Evolutionary conservation across 2,329 filamentous ascomycete species (phyloP), one percentile per base, ranked within the genome.

Genomic region (Calonectria crousiana): DNA sequence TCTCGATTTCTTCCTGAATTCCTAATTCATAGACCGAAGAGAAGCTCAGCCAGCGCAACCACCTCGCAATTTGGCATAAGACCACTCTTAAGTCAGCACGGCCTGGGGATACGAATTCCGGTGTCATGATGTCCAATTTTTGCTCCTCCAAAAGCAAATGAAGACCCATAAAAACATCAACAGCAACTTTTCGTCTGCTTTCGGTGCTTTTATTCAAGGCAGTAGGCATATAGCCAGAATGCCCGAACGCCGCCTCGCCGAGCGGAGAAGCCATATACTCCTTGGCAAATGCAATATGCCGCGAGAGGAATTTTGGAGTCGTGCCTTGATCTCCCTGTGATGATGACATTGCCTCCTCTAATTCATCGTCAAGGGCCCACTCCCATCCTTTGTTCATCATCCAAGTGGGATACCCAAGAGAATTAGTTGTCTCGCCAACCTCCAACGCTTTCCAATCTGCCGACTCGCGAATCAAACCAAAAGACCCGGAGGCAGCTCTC

Each of bases 61-160:
- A 98, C 68, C 90, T 88, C 1, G 93, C 92, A 71, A 99, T 88
- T 82, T 98, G 96, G 58, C 93, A 92, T 53, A 98, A 86, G 2
- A 98, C 84, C 20, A 94, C 92, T n/a, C 92, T 91, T 28, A 98
- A 80, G 62, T 90, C 88, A 13, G 84, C 83, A 32, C 86, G 84
- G 0, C 88, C 86, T 0, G 87, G 85, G 4, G 87, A 87, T 2
- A 80, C 77, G 49, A 86, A 85, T 66, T 89, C 87, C 0, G 87
- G 85, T 0, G 84, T 84, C 75, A 88, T 87, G 6, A 93, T 90
- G 74, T 95, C 92, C 2, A 99, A 89, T 82, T 98, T 98, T 75
- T 94, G 90, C 82, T 99, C 97, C 83, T 99, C 96, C 0, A 94
- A 90, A n/a, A 98, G 87, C 4, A 98, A 88, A 85, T 99, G 97